Evolutionary conservation across 2,329 filamentous ascomycete species (phyloP).

Genomic region (Chrysoporthe austroafricana): DNA sequence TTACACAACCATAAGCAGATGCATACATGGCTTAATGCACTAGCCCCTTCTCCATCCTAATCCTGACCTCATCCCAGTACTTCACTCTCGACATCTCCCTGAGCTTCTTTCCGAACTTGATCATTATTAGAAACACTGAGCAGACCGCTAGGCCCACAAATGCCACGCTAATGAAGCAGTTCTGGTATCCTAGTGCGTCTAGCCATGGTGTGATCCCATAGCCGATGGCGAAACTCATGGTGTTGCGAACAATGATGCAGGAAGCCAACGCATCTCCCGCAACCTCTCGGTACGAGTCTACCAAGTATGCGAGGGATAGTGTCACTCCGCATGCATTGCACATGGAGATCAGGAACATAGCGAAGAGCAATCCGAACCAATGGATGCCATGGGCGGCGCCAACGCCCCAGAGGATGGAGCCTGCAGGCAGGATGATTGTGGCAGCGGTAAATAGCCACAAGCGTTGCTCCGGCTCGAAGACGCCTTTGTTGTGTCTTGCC

Average conservation of each 20-base stretch:
- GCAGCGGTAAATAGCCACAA: conserved; percentile 39
- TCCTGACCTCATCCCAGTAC: conserved; percentile 38
- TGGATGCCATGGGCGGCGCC: conserved; percentile 53
- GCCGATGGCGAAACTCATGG: conserved; percentile 30
- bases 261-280: conserved; percentile 54
- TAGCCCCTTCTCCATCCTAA: conserved; percentile 36
- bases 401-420: conserved; percentile 54
- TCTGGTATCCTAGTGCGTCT: conserved; percentile 25
- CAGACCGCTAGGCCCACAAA: conserved; percentile 39
- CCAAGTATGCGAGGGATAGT: conserved; percentile 49
- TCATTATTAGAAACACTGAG: conserved; percentile 37
- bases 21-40: conserved; percentile 32
- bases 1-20: background rate
- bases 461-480: conserved; percentile 39
- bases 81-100: conserved; percentile 35
- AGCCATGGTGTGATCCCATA: conserved; percentile 30
- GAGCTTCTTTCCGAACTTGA: conserved; percentile 37
- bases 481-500: conserved; percentile 37
- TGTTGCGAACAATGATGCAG: conserved; percentile 44
- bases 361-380: conserved; percentile 49
- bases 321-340: conserved; percentile 49
- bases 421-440: conserved; percentile 46
- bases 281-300: conserved; percentile 53
- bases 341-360: conserved; percentile 49
- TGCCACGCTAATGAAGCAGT: conserved; percentile 34